Conservation (phyloP, 164 flowering plant species). For the Sextonia rubra region DNA sequence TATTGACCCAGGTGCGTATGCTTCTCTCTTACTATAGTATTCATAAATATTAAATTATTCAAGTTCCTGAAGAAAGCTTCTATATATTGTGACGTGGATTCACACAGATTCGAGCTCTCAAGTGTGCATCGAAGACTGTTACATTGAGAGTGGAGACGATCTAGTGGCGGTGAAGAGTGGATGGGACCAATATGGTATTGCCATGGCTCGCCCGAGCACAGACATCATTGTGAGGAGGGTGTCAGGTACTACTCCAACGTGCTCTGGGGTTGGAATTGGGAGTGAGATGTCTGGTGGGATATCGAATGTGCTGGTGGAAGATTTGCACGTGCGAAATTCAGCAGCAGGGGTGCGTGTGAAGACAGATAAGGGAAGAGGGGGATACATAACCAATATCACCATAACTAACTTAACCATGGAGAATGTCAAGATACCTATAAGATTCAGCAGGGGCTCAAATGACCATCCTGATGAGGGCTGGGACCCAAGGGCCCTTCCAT, state of each 20-base stretch:
- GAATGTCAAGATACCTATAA: conserved; percentile 77
- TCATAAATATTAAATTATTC: background rate
- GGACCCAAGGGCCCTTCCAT: conserved; percentile 56
- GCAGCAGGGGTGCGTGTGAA: conserved; percentile 94
- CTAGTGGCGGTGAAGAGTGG: conserved; percentile 97
- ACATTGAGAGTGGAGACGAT: conserved; percentile 99
- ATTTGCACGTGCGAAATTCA: conserved; percentile 61
- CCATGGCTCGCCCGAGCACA: conserved; percentile 76
- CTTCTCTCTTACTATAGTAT: background rate
- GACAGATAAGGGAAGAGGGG: conserved; percentile 91
- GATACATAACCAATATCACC: conserved; percentile 69
- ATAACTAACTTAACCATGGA: conserved; percentile 65
- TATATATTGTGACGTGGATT: too few species aligned
- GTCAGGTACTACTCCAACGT: conserved; percentile 94
- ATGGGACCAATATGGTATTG: conserved; percentile 96
- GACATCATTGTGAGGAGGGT: conserved; percentile 75
- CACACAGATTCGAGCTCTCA: conserved; percentile 73
- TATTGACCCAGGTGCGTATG: conserved; percentile 73
- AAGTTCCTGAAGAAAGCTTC: background rate
- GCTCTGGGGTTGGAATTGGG: conserved; percentile 97
- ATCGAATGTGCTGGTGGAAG: conserved; percentile 58
- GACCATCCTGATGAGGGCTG: conserved; percentile 77
- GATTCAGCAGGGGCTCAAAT: conserved; percentile 87
- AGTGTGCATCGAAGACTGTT: conserved; percentile 89
- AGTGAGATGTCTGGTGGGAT: conserved; percentile 99